phyloP scores from a whole-genome alignment of 2,329 filamentous ascomycete species.

The Botryotinia narcissicola region DNA sequence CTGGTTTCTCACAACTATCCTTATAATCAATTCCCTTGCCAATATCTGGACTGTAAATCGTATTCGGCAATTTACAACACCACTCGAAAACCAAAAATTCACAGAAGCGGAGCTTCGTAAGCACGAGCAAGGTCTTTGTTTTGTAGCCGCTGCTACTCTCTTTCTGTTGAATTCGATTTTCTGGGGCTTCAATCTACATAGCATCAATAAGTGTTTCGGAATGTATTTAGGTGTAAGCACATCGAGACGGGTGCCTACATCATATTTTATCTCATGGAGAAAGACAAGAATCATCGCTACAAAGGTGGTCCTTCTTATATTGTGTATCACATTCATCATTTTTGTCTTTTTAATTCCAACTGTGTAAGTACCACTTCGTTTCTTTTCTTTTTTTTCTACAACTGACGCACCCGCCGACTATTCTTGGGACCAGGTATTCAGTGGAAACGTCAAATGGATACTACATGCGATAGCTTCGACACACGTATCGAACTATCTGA shows the following conservation, averaged over 20 bases:
- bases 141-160: neutral
- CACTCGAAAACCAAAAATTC: neutral
- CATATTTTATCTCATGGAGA: neutral
- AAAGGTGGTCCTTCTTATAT: neutral
- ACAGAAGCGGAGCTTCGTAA: neutral
- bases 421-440: neutral
- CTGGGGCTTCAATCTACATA: neutral
- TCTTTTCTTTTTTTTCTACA: no score
- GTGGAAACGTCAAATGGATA: neutral
- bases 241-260: neutral
- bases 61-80: neutral
- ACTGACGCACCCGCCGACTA: neutral
- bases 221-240: neutral
- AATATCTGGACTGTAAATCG: neutral
- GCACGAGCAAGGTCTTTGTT: neutral
- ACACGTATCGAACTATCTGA: neutral
- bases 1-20: no score
- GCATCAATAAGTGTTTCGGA: neutral
- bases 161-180: neutral
- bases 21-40: neutral
- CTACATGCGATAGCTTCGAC: conserved; percentile 3
- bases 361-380: neutral
- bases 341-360: neutral
- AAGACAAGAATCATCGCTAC: neutral
- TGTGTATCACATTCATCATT: neutral